Conservation (phyloP, 345 rosid genomes). For the Brassica rapa region DNA sequence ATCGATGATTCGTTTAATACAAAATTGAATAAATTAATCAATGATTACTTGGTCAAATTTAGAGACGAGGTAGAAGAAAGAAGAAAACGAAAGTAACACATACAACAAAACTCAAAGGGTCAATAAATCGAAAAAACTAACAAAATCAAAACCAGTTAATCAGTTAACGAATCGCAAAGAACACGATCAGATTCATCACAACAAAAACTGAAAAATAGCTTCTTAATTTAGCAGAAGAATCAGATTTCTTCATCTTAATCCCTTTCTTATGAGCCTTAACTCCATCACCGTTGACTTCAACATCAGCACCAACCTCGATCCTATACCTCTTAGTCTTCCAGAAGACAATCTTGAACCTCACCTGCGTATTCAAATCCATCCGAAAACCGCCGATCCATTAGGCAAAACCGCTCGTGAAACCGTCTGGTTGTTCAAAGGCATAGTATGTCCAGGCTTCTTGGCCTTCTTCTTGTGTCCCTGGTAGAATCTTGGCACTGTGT, state of each 20-base stretch:
- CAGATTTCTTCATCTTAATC: slow-evolving; percentile 49
- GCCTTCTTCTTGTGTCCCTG: too few relatives aligned
- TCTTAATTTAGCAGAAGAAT: slow-evolving; percentile 24
- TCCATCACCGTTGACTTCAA: slow-evolving; percentile 49
- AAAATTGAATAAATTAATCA: neutral
- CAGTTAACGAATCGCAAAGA: slow-evolving; percentile 10
- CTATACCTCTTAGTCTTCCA: slow-evolving; percentile 59
- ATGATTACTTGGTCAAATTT: slow-evolving; percentile 6
- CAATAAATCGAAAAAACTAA: neutral
- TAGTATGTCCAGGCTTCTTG: too few relatives aligned
- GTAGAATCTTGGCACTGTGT: slow-evolving; percentile 46
- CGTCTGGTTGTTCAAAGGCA: slow-evolving; percentile 35
- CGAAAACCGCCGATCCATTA: slow-evolving; percentile 45
- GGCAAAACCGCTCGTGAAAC: slow-evolving; percentile 37
- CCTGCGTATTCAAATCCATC: slow-evolving; percentile 66
- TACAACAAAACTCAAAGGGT: slow-evolving; percentile 7
- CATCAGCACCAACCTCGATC: slow-evolving; percentile 52
- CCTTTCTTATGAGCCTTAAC: slow-evolving; percentile 25
- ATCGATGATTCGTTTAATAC: too few relatives aligned
- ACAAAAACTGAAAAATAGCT: slow-evolving; percentile 2
- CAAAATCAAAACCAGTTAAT: neutral
- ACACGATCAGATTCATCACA: slow-evolving; percentile 24
- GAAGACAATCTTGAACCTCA: slow-evolving; percentile 64
- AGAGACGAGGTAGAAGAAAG: neutral
- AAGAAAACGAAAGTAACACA: neutral